Evolutionary conservation across 257 asterid species (phyloP).

Genomic region (Leptodermis oblonga): DNA sequence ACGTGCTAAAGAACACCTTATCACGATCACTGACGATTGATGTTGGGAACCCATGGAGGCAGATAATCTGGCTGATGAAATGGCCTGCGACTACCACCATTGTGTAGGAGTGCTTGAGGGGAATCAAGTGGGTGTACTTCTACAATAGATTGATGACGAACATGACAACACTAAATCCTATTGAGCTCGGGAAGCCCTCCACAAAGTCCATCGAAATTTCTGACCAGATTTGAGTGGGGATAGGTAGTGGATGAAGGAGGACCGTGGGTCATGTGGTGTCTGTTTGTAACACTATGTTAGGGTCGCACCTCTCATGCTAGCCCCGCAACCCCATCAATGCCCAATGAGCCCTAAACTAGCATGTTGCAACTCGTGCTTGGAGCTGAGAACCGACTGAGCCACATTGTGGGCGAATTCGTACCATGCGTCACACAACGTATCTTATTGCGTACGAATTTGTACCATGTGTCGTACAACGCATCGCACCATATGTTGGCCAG

Average conservation of each 20-base stretch:
- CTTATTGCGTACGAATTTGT: too few species aligned
- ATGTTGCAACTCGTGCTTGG: too few species aligned
- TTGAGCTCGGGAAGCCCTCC: background rate
- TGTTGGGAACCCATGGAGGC: background rate
- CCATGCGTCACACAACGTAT: too few species aligned
- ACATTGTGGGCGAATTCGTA: too few species aligned
- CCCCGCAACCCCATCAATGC: background rate
- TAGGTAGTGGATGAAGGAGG: background rate
- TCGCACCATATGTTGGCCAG: too few species aligned
- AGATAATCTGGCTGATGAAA: background rate
- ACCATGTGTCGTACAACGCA: too few species aligned
- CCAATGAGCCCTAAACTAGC: too few species aligned
- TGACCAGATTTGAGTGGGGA: background rate
- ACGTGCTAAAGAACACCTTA: background rate
- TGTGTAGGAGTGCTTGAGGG: background rate
- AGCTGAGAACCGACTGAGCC: too few species aligned
- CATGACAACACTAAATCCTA: background rate
- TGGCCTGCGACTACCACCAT: background rate
- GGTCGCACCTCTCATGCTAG: background rate
- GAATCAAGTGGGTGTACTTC: background rate
- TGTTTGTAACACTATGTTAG: too few species aligned
- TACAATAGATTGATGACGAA: constrained; percentile 4
- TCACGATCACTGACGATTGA: background rate
- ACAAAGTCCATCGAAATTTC: constrained; percentile 1
- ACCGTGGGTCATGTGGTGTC: background rate